Conservation (phyloP, 768 basidiomycete genomes). For the Naganishia antarctica region DNA sequence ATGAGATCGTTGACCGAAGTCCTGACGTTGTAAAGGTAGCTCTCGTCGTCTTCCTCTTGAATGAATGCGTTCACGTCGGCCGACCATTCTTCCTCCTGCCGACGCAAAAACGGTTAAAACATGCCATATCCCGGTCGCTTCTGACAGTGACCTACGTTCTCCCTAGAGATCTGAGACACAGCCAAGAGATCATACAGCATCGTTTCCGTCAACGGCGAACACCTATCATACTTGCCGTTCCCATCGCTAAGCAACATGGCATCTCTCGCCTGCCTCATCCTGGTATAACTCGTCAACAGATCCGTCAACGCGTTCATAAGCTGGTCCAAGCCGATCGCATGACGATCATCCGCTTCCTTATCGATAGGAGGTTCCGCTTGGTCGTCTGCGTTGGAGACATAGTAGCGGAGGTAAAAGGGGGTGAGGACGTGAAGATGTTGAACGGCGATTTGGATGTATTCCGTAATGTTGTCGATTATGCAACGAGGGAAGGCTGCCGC, state of each 20-base stretch:
- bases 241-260: conserved; percentile 14
- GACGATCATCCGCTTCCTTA: conserved; percentile 47
- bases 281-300: conserved; percentile 63
- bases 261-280: conserved; percentile 56
- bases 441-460: conserved; percentile 43
- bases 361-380: conserved; percentile 56
- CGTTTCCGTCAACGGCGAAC: conserved; percentile 28
- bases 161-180: conserved; percentile 79
- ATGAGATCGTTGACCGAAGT: conserved; percentile 80
- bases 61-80: conserved; percentile 86
- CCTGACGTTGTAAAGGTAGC: conserved; percentile 71
- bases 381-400: conserved; percentile 46
- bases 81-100: conserved; percentile 84
- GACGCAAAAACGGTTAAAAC: background rate
- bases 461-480: conserved; percentile 6
- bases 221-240: conserved; percentile 30
- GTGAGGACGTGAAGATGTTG: conserved; percentile 60
- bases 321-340: conserved; percentile 54
- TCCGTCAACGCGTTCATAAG: conserved; percentile 60
- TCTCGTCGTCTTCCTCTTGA: conserved; percentile 90
- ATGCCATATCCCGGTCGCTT: background rate
- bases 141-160: conserved; percentile 62
- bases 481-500: conserved; percentile 73
- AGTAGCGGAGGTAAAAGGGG: conserved; percentile 48
- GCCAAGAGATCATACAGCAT: conserved; percentile 54